Conservation (phyloP, 2,329 filamentous ascomycete species). For the Aspergillus glaucus region DNA sequence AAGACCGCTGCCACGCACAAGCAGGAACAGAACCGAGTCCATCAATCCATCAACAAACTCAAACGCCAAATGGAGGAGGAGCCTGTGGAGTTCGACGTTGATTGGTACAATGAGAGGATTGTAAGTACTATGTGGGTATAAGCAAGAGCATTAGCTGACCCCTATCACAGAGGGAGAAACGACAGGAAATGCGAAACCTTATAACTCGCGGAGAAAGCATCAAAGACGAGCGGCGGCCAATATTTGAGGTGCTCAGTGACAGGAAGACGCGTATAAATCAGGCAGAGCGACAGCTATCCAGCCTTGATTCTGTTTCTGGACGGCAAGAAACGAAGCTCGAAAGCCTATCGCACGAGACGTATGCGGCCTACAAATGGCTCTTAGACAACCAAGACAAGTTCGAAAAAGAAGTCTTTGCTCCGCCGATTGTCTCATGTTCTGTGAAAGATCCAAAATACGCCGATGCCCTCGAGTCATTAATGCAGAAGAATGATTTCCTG, state of each 20-base stretch:
- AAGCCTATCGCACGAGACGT: slow-evolving; percentile 56
- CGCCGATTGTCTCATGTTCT: slow-evolving; percentile 72
- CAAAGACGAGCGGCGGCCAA: slow-evolving; percentile 26
- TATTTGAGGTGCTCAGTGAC: slow-evolving; percentile 30
- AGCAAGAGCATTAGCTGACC: slow-evolving; percentile 18
- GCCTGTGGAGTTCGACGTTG: slow-evolving; percentile 61
- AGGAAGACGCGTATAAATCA: slow-evolving; percentile 33
- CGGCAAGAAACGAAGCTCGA: slow-evolving; percentile 64
- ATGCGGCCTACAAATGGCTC: slow-evolving; percentile 74
- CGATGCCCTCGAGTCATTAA: slow-evolving; percentile 52
- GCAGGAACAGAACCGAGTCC: slow-evolving; percentile 46
- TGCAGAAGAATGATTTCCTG: slow-evolving; percentile 49
- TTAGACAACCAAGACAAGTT: slow-evolving; percentile 63
- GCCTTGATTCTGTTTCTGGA: slow-evolving; percentile 67
- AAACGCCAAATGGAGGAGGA: slow-evolving; percentile 57
- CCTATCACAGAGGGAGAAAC: slow-evolving; percentile 50
- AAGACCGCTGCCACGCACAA: slow-evolving; percentile 47
- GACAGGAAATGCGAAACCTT: slow-evolving; percentile 31
- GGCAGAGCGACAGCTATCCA: slow-evolving; percentile 47
- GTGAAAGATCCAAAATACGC: slow-evolving; percentile 66
- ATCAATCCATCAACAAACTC: slow-evolving; percentile 56
- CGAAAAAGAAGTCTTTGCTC: slow-evolving; percentile 70
- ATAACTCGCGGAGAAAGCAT: slow-evolving; percentile 38
- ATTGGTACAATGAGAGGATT: slow-evolving; percentile 66
- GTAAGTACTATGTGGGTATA: slow-evolving; percentile 42